Percentiles rank a stretch among this genome's conserved stretches.
phyloP scores from a whole-genome alignment of 441 rosid genomes.

The Populus hybrid region DNA sequence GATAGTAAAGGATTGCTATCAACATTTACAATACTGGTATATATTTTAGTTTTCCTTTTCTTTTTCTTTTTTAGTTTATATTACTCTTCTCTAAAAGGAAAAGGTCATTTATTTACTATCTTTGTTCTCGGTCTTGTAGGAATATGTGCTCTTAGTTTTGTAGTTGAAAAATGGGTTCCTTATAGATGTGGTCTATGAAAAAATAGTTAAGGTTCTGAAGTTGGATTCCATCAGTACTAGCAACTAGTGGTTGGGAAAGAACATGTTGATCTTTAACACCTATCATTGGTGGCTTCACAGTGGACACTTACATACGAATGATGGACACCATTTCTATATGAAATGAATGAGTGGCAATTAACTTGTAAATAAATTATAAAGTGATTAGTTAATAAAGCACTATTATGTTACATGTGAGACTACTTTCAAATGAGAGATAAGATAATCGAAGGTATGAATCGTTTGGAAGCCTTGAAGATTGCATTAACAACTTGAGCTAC shows the following conservation, averaged over 20 bases:
- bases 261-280: too few species aligned
- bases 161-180: conserved; percentile 59
- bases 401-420: conserved; percentile 51
- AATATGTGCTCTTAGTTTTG: conserved; percentile 33
- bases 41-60: neutral
- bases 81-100: neutral
- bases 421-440: conserved; percentile 41
- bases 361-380: neutral
- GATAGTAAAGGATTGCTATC: conserved; percentile 16
- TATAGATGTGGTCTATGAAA: conserved; percentile 42
- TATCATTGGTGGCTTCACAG: conserved; percentile 76
- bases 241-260: conserved; percentile 42
- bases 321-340: neutral
- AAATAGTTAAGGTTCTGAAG: conserved; percentile 40
- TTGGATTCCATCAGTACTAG: conserved; percentile 53
- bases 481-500: conserved; percentile 68
- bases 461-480: conserved; percentile 53
- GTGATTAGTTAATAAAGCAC: neutral
- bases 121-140: conserved; percentile 21
- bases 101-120: too few species aligned
- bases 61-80: neutral
- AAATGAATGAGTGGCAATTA: neutral
- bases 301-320: conserved; percentile 57
- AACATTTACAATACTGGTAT: conserved; percentile 31
- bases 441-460: conserved; percentile 57